Percentiles rank a stretch among this genome's conserved stretches.
Conservation (phyloP, 805 yeast genomes). For the Wilhelminamyces savonicus region DNA sequence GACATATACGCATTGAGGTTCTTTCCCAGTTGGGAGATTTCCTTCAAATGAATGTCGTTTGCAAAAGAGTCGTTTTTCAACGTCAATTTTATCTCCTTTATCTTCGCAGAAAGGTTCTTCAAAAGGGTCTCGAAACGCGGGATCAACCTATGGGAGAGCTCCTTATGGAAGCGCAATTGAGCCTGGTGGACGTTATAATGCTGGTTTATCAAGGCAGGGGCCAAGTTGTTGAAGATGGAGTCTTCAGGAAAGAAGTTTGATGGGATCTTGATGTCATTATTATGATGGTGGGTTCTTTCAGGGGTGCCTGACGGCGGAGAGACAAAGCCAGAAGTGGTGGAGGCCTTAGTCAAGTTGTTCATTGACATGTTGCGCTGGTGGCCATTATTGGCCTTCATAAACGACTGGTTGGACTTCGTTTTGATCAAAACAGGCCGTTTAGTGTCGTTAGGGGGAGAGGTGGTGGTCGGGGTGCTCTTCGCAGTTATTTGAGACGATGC, state of each 20-base stretch:
- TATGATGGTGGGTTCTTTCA: constrained; percentile 1
- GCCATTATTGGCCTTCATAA: constrained; percentile 13
- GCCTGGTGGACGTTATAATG: constrained; percentile 23
- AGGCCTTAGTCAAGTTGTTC: constrained; percentile 6
- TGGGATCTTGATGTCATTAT: constrained; percentile 14
- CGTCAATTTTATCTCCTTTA: constrained; percentile 35
- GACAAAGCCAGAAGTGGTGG: neutral
- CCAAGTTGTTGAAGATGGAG: constrained; percentile 20
- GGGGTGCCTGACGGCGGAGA: neutral
- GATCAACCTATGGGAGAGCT: constrained; percentile 24
- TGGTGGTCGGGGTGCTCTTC: neutral
- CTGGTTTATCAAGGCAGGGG: constrained; percentile 28
- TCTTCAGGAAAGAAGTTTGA: constrained; percentile 18
- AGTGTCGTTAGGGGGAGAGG: constrained; percentile 5
- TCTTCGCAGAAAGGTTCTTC: constrained; percentile 29
- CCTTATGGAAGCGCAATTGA: constrained; percentile 24
- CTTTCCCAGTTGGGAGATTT: constrained; percentile 54
- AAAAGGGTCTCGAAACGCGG: constrained; percentile 31
- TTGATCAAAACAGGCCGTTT: constrained; percentile 18
- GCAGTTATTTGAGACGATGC: neutral
- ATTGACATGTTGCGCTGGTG: constrained; percentile 11
- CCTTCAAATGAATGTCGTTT: constrained; percentile 26
- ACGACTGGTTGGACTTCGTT: constrained; percentile 17
- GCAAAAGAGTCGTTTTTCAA: constrained; percentile 37
- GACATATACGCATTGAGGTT: constrained; percentile 34